Evolutionary conservation across 164 flowering plant genomes (phyloP), one percentile per base, ranked within the genome.

Genomic region (Nelumbo lutea): DNA sequence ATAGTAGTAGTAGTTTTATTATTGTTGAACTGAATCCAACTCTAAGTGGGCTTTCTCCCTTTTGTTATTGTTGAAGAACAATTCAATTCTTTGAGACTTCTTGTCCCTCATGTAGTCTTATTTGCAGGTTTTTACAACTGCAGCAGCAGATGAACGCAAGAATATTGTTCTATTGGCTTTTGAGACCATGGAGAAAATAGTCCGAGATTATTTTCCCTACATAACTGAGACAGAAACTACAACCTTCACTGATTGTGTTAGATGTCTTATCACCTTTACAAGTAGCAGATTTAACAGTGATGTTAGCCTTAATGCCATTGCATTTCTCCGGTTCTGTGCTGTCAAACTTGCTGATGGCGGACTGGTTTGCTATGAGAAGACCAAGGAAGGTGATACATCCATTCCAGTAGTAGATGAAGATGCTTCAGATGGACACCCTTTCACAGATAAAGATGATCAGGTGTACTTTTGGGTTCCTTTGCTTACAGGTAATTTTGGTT

Each of bases 101-200:
- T 60, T 62, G 38, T 59, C 67, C 59, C 65, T 67, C 59, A 59
- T 45, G 7, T 42, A 10, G 6, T 70, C 53, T 72, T 58, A 42
- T 67, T 75, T 61, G 67, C 85, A 96, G 99, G 89, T 91, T 74
- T 96, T 96, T 72, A 96, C 96, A 6, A 78, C 85, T 79, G 98
- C 99, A 75, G 99, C 98, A 8, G 93, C 95, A 75, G 99, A 93
- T 85, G 98, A 90, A 71, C 83, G 96, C 76, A 96, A 96, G 82
- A 90, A 87, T 75, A 83, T 96, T 52, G 97, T 93, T 59, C 70
- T 90, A 78, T 78, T 93, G 87, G 98, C 98, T 56, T 96, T 96
- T 80, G 91, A 91, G 82, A 91, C 97, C 44, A 91, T 96, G 87
- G 99, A 96, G 78, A 96, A 93, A 79, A 96, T 96, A 47, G 98